phyloP scores from a whole-genome alignment of 495 filamentous ascomycete species.

The Platismatia glauca region DNA sequence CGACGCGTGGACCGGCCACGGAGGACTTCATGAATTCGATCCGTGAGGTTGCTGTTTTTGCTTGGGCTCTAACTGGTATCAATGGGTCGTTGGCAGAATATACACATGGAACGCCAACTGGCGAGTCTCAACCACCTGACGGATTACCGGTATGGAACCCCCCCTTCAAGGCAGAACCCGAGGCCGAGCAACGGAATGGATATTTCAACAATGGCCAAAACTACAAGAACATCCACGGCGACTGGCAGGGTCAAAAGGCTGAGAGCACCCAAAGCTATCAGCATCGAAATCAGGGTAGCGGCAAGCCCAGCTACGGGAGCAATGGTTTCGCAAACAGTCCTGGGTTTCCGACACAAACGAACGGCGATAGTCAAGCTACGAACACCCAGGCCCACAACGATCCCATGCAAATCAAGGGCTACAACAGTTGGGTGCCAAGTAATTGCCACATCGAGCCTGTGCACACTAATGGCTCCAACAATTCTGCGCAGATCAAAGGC shows the following conservation, averaged over 20 bases:
- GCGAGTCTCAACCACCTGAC: constrained; percentile 49
- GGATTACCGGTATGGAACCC: constrained; percentile 49
- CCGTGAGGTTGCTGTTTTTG: constrained; percentile 75
- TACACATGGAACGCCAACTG: constrained; percentile 50
- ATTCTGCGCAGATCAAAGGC: background rate
- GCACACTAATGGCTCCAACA: background rate
- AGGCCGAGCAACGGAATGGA: constrained; percentile 1
- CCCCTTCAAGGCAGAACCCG: constrained; percentile 7
- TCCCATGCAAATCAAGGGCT: background rate
- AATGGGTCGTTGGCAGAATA: constrained; percentile 65
- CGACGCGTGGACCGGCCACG: constrained; percentile 32
- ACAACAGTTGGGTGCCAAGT: background rate
- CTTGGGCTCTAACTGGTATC: constrained; percentile 73
- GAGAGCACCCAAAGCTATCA: background rate
- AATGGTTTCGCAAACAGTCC: background rate
- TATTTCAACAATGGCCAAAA: constrained; percentile 1
- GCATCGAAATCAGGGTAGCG: background rate
- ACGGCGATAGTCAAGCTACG: background rate
- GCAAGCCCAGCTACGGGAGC: background rate
- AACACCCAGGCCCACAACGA: background rate
- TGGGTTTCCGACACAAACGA: background rate
- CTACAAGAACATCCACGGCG: background rate
- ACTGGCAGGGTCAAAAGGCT: constrained; percentile 1
- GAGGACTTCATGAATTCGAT: constrained; percentile 71
- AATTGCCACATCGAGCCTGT: background rate